Conservation (phyloP, 1,284 basidiomycete species). For the Leccinum angustisporum region DNA sequence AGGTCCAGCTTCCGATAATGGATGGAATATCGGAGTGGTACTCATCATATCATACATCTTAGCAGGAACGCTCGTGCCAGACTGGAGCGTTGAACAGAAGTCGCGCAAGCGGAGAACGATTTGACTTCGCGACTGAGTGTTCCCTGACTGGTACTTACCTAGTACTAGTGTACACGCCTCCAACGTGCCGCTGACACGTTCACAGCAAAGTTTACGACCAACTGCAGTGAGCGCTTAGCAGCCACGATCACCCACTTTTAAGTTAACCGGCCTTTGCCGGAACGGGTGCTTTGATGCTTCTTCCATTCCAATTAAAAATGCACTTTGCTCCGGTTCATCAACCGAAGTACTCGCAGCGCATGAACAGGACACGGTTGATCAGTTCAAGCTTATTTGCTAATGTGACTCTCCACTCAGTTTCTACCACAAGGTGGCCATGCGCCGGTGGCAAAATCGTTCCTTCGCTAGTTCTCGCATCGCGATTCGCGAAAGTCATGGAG, state of each 20-base stretch:
- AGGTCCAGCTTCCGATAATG: no score
- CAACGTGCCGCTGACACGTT: background rate
- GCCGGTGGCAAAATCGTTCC: background rate
- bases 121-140: background rate
- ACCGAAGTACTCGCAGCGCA: background rate
- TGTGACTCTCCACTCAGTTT: background rate
- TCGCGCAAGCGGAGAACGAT: background rate
- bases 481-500: background rate
- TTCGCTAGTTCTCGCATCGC: background rate
- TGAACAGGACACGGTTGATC: background rate
- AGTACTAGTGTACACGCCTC: background rate
- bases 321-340: background rate
- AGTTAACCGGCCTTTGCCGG: background rate
- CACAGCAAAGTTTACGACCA: background rate
- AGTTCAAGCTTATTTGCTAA: background rate
- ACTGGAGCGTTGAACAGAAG: no score
- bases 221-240: background rate
- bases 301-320: background rate
- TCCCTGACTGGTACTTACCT: background rate
- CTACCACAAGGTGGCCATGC: conserved; percentile 9
- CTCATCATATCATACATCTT: no score
- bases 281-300: background rate
- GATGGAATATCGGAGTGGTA: no score
- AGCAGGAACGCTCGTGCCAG: no score
- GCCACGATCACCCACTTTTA: background rate